Base-by-base conservation (phyloP, 2,329 filamentous ascomycete species). In the Basipetospora chlamydospora region DNA sequence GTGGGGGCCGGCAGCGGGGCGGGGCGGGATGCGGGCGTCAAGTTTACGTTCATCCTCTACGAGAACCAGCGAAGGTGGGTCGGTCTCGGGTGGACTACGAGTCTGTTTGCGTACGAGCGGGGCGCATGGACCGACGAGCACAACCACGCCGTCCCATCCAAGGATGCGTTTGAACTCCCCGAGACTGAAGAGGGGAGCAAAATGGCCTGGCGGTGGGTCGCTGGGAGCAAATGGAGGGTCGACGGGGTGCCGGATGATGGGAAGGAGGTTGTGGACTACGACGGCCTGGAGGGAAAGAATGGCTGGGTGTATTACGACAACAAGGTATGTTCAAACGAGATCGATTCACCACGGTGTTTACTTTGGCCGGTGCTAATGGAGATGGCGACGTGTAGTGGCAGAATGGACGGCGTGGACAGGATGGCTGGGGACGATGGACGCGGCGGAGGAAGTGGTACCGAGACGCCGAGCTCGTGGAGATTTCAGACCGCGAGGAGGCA, bases 231-330 rank as follows among this genome's bases (percentile, higher is more conserved):
- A 39, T 98, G 90, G 90, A 73, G 75, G 37, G 77, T 96, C 18
- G 88, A 96, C 47, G 81, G 82, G 1, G 74, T 74, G 1, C 56
- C 66, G 0, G 73, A 76, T 56, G 68, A 58, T 35, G 61, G 60
- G 5, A 40, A 38, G 9, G 59, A 64, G 13, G 18, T 3, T 7
- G 47, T 59, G 4, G 71, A 65, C 41, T 71, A 70, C 43, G 72
- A 75, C 38, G 63, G 64, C 3, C 63, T 71, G 1, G 68, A 77
- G 17, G 79, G 72, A 3, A 76, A 60, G 49, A 72, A 78, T 46
- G 90, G 87, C 1, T 98, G 90, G 90, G 84, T 94, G 26, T 98
- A 90, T 56, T 98, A 95, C 52, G 90, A 98, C 51, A 96, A 88
- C 54, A 95, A 94, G 76, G 84, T 85, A 60, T 42, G 62, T 46